Evolutionary conservation across 2,329 filamentous ascomycete species (phyloP), one percentile per base, ranked within the genome.

Genomic region (Onygenales sp.): DNA sequence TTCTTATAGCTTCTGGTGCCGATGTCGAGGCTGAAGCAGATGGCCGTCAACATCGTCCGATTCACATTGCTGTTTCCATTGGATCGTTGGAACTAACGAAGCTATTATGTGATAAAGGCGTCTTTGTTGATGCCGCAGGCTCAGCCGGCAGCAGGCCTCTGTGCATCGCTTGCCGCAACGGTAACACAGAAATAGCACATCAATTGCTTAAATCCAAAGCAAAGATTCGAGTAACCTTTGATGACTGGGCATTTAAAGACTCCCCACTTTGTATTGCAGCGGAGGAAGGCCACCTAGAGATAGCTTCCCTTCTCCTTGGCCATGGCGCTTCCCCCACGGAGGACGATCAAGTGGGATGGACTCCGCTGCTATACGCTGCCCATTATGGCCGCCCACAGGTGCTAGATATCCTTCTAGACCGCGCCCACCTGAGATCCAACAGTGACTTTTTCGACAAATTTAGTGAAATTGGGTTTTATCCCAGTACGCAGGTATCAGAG

Each of bases 261-360:
- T 71, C 70, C 2, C 68, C 67, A 3, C 53, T 71, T 21, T 70
- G 69, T 52, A 56, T 70, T 36, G 70, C 69, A 17, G 64, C 67
- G 6, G 66, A 63, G 56, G 60, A 60, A 14, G 70, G 69, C 2
- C 64, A 70, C 53, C 56, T 65, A 14, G 51, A 58, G 5, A 61
- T 70, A 6, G 66, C 66, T 5, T 61, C 59, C 9, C 59, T 70
- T 14, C 55, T 72, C 1, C 52, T 71, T 11, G 54, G 61, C 21
- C 61, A 59, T 1, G 69, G 69, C 2, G 67, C 68, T 13, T 69
- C 66, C 2, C 61, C 65, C 6, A 52, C 62, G 11, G 66, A 65
- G 51, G 61, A 62, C 32, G 69, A 72, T 53, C 66, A 71, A 52
- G 52, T 57, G 14, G 65, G 67, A 9, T 72, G 68, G 67, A 65